Evolutionary conservation across 2,329 filamentous ascomycete species (phyloP).

Genomic region (Cadophora gregata): DNA sequence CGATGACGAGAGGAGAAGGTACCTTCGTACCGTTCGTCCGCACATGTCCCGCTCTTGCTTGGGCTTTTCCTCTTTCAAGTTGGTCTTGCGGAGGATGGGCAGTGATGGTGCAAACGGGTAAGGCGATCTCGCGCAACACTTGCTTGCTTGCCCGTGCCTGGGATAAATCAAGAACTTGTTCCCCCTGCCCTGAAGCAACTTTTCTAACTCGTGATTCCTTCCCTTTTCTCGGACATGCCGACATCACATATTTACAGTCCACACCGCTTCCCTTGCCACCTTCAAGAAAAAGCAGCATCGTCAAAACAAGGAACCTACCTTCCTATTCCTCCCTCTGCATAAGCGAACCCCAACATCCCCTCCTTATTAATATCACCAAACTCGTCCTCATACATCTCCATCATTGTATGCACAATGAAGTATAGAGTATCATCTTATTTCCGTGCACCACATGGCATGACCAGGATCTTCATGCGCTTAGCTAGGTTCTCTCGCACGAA

Average conservation of each 20-base stretch:
- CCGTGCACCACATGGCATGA: slow-evolving; percentile 4
- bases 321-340: not conserved
- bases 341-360: not conserved
- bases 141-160: not conserved
- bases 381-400: not conserved
- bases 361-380: not conserved
- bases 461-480: not conserved
- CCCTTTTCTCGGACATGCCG: not conserved
- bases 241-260: not conserved
- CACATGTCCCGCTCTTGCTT: not conserved
- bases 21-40: slow-evolving; percentile 6
- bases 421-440: not conserved
- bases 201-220: not conserved
- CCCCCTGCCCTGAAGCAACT: not conserved
- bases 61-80: not conserved
- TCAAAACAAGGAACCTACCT: not conserved
- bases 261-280: not conserved
- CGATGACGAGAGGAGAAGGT: not conserved
- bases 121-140: not conserved
- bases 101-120: not conserved
- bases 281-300: too few species aligned
- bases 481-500: not conserved
- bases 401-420: not conserved
- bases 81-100: not conserved
- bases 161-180: not conserved